Conservation (phyloP, 441 rosid species). For the Arabidopsis lyrata region DNA sequence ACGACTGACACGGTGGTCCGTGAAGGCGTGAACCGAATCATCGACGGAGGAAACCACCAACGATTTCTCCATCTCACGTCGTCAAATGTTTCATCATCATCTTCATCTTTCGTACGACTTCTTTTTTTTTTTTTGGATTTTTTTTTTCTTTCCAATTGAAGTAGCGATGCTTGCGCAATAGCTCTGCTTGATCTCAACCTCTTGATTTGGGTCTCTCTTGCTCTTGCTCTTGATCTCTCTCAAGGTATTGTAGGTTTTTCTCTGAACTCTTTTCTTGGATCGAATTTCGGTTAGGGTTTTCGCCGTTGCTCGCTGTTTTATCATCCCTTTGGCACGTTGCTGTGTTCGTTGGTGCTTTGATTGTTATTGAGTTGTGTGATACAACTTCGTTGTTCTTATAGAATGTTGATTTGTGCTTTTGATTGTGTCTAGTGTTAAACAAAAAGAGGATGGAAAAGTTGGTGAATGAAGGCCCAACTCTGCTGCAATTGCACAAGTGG, state of each 20-base stretch:
- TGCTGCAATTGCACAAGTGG: conserved; percentile 91
- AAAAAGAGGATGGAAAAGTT: conserved; percentile 59
- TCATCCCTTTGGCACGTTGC: background rate
- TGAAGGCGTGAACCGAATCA: conserved; percentile 45
- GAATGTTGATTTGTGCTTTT: conserved; percentile 20
- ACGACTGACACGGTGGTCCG: conserved; percentile 50
- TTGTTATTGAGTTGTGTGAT: conserved; percentile 23
- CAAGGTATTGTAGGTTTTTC: conserved; percentile 28
- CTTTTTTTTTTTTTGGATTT: conserved; percentile 4
- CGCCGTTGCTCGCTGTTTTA: conserved; percentile 29
- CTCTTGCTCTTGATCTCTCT: conserved; percentile 32
- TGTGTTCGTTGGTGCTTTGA: conserved; percentile 30
- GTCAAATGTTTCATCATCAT: conserved; percentile 33
- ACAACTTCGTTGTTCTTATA: background rate
- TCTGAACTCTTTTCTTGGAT: conserved; percentile 17
- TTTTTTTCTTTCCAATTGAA: background rate
- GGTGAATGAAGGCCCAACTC: conserved; percentile 57
- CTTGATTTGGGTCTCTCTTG: conserved; percentile 32
- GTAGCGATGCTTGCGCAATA: conserved; percentile 26
- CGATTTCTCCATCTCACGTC: conserved; percentile 37
- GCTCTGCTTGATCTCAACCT: conserved; percentile 31
- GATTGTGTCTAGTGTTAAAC: conserved; percentile 32
- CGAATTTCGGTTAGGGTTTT: conserved; percentile 34
- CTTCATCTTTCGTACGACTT: conserved; percentile 34
- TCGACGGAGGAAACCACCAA: conserved; percentile 45